Evolutionary conservation across 1,139 yeast species (phyloP).

Genomic region (Blastobotrys capitulatus): DNA sequence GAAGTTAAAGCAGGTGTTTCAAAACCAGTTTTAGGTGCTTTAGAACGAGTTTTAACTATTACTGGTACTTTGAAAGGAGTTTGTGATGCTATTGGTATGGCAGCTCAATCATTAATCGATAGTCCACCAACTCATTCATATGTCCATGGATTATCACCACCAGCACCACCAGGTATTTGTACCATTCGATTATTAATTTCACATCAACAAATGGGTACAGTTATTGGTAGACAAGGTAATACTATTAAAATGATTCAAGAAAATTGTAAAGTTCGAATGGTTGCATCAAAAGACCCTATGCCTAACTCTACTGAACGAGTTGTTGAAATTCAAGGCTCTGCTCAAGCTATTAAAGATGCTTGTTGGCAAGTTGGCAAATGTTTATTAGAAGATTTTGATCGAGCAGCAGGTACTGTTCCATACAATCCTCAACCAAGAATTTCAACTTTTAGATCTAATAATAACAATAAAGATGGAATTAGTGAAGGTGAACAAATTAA

Average conservation of each 20-base stretch:
- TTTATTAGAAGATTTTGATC: conserved; percentile 61
- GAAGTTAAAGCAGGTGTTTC: conserved; percentile 88
- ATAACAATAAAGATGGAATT: background rate
- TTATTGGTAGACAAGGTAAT: conserved; percentile 80
- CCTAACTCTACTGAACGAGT: conserved; percentile 83
- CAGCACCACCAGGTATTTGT: conserved; percentile 50
- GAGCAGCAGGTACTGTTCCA: conserved; percentile 57
- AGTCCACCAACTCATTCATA: conserved; percentile 36
- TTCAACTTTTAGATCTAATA: background rate
- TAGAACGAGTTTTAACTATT: conserved; percentile 78
- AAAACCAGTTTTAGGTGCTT: conserved; percentile 72
- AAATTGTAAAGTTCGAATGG: conserved; percentile 66
- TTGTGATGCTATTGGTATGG: conserved; percentile 65
- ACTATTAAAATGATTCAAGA: conserved; percentile 80
- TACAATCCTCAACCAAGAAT: conserved; percentile 52
- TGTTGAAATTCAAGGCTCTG: conserved; percentile 82
- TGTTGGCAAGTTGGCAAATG: conserved; percentile 64
- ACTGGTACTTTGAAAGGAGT: conserved; percentile 74
- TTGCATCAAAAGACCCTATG: conserved; percentile 79
- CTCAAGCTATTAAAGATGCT: conserved; percentile 55
- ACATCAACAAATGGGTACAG: conserved; percentile 84
- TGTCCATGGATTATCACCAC: conserved; percentile 46
- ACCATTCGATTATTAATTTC: conserved; percentile 71
- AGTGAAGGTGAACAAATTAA: conserved; percentile 30
- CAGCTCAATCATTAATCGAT: conserved; percentile 57